Evolutionary conservation across 78 protist species (phyloP).

Genomic region (Dictyostelium citrinum): DNA sequence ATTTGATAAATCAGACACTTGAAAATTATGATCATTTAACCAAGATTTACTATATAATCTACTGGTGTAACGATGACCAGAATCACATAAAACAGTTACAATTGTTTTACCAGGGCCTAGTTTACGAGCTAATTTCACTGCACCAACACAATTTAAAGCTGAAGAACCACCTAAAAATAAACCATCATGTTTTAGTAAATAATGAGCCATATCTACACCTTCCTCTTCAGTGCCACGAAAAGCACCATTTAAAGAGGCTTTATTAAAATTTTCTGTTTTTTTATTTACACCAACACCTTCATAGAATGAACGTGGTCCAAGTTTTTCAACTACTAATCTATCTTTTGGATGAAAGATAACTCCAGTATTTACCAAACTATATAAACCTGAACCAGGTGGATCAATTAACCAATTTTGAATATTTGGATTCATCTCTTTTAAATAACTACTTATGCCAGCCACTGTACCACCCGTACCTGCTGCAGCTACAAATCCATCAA

Average conservation of each 20-base stretch:
- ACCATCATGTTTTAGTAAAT: slow-evolving; percentile 83
- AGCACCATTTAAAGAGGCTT: slow-evolving; percentile 79
- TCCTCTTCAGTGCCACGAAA: slow-evolving; percentile 78
- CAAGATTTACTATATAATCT: slow-evolving; percentile 77
- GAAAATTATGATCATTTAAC: slow-evolving; percentile 47
- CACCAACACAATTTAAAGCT: slow-evolving; percentile 87
- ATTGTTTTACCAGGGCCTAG: slow-evolving; percentile 85
- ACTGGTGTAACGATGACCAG: slow-evolving; percentile 80
- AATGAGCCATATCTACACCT: slow-evolving; percentile 85
- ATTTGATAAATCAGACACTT: not conserved
- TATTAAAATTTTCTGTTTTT: slow-evolving; percentile 80
- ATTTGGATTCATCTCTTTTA: slow-evolving; percentile 22
- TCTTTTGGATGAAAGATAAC: slow-evolving; percentile 57
- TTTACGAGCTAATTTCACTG: slow-evolving; percentile 78
- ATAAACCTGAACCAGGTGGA: slow-evolving; percentile 62
- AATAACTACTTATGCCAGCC: slow-evolving; percentile 82
- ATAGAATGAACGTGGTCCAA: slow-evolving; percentile 64
- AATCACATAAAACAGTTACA: slow-evolving; percentile 87
- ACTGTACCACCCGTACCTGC: slow-evolving; percentile 92
- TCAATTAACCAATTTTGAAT: slow-evolving; percentile 46
- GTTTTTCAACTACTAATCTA: slow-evolving; percentile 65
- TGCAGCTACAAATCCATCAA: slow-evolving; percentile 70
- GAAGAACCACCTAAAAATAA: slow-evolving; percentile 88
- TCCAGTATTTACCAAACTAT: slow-evolving; percentile 58
- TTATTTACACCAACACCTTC: slow-evolving; percentile 76